Base-by-base conservation (phyloP, 2,329 filamentous ascomycete species). In the Didymella pinodella region DNA sequence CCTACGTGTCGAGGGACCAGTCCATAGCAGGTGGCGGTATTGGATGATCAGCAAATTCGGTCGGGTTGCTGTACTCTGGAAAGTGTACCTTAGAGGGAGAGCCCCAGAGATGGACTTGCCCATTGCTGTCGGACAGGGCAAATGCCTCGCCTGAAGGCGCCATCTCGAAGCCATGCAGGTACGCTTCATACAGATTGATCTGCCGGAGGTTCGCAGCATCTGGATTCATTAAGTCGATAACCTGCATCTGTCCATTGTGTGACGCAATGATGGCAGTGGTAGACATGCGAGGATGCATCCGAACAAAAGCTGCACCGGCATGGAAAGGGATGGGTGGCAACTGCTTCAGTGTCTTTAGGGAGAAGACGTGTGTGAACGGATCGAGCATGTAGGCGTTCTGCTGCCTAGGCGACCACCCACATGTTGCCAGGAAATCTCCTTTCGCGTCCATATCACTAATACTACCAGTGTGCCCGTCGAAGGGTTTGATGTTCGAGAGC, bases 371-470 rank as follows among this genome's bases (percentile, higher is more conserved):
- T 59, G 97, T 92, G 58, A 98, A 88, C 0, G 93, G 92, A 72
- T 99, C 95, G 32, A 96, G 86, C 81, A 96, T 93, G 63, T 91
- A 90, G 40, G 88, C 87, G 34, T 89, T 87, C 65, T 91, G 84
- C 70, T 93, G 92, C 65, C 94, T 87, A 25, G 92, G 85, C 1
- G 94, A 96, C 78, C 92, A 96, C 34, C 95, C 95, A 76, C 95
- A 99, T 4, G 95, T 98, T 22, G 98, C 90, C 53, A 99, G 88
- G 66, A 95, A 95, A 75, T 98, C 94, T 71, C 95, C 92, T 73
- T 95, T 91, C 8, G 93, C 92, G 79, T 99, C 95, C 91, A 99
- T 97, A 75, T 98, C 94, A 76, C 92, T 97, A 74, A 99, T 91
- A 50, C 88, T 86, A 8, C 92, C 91, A 1, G 90, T 89, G 73